Base-by-base conservation (phyloP, 768 basidiomycete species). In the Mycena albidolilacea region DNA sequence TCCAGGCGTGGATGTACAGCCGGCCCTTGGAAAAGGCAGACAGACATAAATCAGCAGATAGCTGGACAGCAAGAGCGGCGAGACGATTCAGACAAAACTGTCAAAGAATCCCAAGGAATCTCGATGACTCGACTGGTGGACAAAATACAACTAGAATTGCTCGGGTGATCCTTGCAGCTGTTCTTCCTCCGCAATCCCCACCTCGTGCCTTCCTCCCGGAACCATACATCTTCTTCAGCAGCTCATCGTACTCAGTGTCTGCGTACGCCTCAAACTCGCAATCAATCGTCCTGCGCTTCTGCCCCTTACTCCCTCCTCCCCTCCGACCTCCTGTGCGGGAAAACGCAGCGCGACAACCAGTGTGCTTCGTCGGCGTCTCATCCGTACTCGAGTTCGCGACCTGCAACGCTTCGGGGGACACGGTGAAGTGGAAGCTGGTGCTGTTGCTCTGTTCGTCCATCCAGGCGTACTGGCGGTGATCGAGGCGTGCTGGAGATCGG, bases 401-500 rank as follows among this genome's bases (percentile, higher is more conserved):
- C 52, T 72, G 64, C 62, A 73, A 58, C 6, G 35, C 41, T 46
- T 55, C 62, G 30, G 67, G 67, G 9, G 72, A 73, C 67, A 60
- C 39, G 52, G 57, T 38, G 62, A 59, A 69, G 30, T 23, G 46
- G 35, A 72, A 64, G 54, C 54, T 50, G 54, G 35, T 19, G n/a
- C 35, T 41, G 12, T 14, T 46, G 23, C 21, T 61, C 30, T 30
- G 30, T 30, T 30, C 30, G 30, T 30, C 30, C 30, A 30, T 30
- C 30, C 30, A 30, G 30, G 30, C 30, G 44, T 8, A 9, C 46
- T 8, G n/a, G 3, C 1, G 65, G 30, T 5, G 61, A 48, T 5
- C n/a, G 57, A 11, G 71, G 38, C 12, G 38, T n/a, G 64, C 71
- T 72, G 17, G 64, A 71, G 39, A 38, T 61, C 23, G 30, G 30